Conservation (phyloP, 75 land plant genomes). For the Ceratopteris richardii region DNA sequence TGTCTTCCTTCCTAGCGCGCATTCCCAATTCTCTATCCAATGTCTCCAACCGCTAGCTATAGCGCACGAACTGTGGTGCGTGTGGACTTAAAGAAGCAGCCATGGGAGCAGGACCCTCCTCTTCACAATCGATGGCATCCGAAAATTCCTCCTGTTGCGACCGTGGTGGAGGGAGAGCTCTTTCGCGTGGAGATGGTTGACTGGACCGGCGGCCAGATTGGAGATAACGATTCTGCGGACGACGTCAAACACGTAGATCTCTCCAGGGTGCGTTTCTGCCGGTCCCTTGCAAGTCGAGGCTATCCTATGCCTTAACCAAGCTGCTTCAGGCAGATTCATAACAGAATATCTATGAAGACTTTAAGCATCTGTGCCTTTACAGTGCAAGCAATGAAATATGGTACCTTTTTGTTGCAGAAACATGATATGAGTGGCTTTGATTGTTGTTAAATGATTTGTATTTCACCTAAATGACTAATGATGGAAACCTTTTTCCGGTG, state of each 20-base stretch:
- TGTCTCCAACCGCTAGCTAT: too few relatives aligned
- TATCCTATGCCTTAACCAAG: too few relatives aligned
- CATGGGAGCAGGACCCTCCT: conserved; percentile 55
- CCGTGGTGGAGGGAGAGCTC: conserved; percentile 56
- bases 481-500: too few relatives aligned
- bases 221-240: conserved; percentile 54
- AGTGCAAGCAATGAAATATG: too few relatives aligned
- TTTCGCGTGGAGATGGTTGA: conserved; percentile 80
- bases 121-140: conserved; percentile 86
- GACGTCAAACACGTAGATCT: conserved; percentile 59
- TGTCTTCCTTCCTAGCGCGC: too few relatives aligned
- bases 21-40: too few relatives aligned
- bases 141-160: conserved; percentile 64
- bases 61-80: conserved; percentile 36
- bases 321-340: too few relatives aligned
- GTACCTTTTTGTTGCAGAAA: background rate
- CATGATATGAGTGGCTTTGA: background rate
- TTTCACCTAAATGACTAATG: background rate
- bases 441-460: background rate
- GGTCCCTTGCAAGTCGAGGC: background rate
- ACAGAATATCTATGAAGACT: too few relatives aligned
- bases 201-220: conserved; percentile 64
- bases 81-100: conserved; percentile 53
- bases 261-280: conserved; percentile 34
- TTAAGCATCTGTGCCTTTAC: too few relatives aligned